Evolutionary conservation across 805 yeast species (phyloP).

Genomic region (Hanseniaspora vineae): DNA sequence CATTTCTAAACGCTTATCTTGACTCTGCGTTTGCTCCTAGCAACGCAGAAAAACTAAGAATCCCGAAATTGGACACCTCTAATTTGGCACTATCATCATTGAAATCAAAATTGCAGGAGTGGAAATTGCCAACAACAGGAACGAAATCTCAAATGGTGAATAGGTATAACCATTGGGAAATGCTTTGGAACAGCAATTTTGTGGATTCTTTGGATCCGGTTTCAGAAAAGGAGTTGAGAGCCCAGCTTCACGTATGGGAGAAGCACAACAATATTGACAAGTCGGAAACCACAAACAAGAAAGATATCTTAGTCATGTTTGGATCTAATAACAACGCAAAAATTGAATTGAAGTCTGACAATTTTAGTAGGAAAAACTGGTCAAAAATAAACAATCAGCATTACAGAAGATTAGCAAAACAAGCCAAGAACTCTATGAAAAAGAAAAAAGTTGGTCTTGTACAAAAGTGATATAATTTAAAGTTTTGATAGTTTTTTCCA

Average conservation of each 20-base stretch:
- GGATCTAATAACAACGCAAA: conserved; percentile 8
- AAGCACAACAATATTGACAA: conserved; percentile 16
- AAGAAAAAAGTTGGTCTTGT: conserved; percentile 4
- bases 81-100: conserved; percentile 47
- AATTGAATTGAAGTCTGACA: conserved; percentile 29
- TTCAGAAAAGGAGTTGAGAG: conserved; percentile 39
- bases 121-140: conserved; percentile 51
- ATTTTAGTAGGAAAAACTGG: conserved; percentile 36
- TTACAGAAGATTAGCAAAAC: conserved; percentile 25
- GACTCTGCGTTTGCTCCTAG: conserved; percentile 14
- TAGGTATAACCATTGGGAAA: conserved; percentile 65
- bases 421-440: conserved; percentile 24
- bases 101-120: conserved; percentile 41
- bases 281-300: conserved; percentile 8
- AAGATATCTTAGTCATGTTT: conserved; percentile 1
- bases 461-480: no score
- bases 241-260: conserved; percentile 60
- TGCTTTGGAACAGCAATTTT: conserved; percentile 65
- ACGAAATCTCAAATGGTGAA: conserved; percentile 48
- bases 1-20: conserved; percentile 2
- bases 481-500: background rate
- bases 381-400: conserved; percentile 26
- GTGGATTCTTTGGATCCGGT: conserved; percentile 58
- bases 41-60: conserved; percentile 24
- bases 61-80: conserved; percentile 54